A percentile compares a stretch with the other conserved stretches of the same genome.
phyloP scores from a whole-genome alignment of 495 filamentous ascomycete species.

The Chaetomium cochliodes region DNA sequence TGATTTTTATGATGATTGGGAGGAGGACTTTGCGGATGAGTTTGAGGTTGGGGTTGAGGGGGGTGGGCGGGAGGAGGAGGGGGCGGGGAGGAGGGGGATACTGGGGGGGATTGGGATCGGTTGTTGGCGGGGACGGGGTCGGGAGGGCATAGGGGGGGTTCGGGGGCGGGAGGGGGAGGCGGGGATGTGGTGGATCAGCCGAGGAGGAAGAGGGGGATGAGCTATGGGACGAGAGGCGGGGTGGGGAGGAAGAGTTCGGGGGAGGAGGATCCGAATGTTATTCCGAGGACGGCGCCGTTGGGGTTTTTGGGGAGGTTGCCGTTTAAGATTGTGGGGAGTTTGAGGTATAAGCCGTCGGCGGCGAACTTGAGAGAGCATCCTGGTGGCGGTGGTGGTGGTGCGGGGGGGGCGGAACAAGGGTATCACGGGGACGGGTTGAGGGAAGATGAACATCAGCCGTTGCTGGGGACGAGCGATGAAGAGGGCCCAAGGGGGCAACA shows the following conservation, averaged over 20 bases:
- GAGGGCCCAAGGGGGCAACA: constrained; percentile 45
- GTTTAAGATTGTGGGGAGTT: constrained; percentile 77
- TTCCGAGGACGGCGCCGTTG: constrained; percentile 80
- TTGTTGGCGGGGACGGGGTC: constrained; percentile 74
- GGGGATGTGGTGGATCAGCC: constrained; percentile 61
- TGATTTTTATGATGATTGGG: constrained; percentile 99
- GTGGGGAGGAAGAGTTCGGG: constrained; percentile 64
- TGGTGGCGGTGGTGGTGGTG: constrained; percentile 40
- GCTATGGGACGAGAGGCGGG: constrained; percentile 70
- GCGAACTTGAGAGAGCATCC: constrained; percentile 91
- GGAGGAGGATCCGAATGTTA: constrained; percentile 82
- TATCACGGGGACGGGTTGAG: constrained; percentile 22
- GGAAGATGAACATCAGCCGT: constrained; percentile 65
- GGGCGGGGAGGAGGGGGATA: constrained; percentile 62
- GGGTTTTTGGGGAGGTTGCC: constrained; percentile 84
- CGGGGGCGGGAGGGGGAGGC: constrained; percentile 35
- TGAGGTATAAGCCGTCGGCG: constrained; percentile 86
- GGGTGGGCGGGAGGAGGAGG: constrained; percentile 41
- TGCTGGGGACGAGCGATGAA: constrained; percentile 62
- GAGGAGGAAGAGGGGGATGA: constrained; percentile 76
- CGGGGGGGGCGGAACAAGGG: constrained; percentile 48
- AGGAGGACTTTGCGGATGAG: constrained; percentile 61
- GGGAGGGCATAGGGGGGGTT: constrained; percentile 31
- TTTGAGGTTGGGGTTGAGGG: constrained; percentile 9
- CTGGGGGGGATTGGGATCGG: constrained; percentile 82